phyloP scores from a whole-genome alignment of 306 rosid species.

The Luffa acutangula region DNA sequence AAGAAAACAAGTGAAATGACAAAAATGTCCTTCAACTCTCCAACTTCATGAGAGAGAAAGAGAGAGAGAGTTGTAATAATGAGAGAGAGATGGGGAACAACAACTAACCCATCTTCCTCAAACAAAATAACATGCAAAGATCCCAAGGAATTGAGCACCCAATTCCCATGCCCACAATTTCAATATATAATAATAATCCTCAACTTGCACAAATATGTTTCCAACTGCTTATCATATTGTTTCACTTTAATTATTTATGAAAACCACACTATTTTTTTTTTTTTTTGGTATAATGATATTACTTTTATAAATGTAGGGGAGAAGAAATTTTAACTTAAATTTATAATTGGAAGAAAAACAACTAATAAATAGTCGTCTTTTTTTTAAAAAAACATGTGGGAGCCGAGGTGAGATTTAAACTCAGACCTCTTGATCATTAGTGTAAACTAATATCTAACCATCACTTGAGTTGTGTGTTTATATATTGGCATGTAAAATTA shows the following conservation, averaged over 20 bases:
- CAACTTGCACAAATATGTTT: background rate
- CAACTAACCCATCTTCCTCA: conserved; percentile 17
- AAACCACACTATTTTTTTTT: background rate
- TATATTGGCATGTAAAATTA: too few relatives aligned
- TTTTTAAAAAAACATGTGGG: too few relatives aligned
- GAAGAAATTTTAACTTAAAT: too few relatives aligned
- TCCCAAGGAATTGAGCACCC: conserved; percentile 41
- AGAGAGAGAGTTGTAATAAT: background rate
- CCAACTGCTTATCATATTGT: background rate
- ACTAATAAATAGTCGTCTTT: too few relatives aligned
- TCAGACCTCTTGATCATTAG: too few relatives aligned
- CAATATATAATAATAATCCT: conserved; percentile 28
- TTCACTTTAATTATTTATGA: background rate
- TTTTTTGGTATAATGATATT: too few relatives aligned
- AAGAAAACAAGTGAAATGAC: background rate
- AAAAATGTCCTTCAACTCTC: background rate
- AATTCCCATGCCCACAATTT: conserved; percentile 24
- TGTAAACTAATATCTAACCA: too few relatives aligned
- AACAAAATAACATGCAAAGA: conserved; percentile 52
- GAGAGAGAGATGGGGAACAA: conserved; percentile 22
- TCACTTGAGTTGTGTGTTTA: too few relatives aligned
- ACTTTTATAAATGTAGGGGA: too few relatives aligned
- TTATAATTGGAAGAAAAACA: too few relatives aligned
- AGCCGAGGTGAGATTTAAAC: too few relatives aligned
- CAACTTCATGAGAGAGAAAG: background rate